Evolutionary conservation across 148 eudicot genomes (phyloP), one percentile per base, ranked within the genome.

Genomic region (Heliamphora exappendiculata): DNA sequence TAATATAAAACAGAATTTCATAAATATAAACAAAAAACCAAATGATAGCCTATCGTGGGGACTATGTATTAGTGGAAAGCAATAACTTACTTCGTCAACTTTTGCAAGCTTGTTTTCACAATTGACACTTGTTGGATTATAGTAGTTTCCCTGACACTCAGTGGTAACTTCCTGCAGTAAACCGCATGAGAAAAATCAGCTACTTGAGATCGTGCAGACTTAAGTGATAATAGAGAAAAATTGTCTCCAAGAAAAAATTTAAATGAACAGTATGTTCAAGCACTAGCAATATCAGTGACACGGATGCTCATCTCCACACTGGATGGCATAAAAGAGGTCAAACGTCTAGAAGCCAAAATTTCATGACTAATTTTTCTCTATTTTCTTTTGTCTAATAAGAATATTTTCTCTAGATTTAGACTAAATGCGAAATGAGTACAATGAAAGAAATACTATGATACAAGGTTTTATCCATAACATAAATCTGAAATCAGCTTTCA

Each of bases 121-220:
- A 26, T 81, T 64, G 3, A 75, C 83, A 68, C 74, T 75, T 34
- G 72, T 47, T 49, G 97, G 80, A 66, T 78, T 76, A 76, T 91
- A 93, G 76, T 77, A 95, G 58, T 92, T 89, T 60, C 91, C 94
- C 31, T 81, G 55, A 79, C 99, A 95, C 39, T 65, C 82, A 4
- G 72, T 45, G 53, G 8, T 78, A 62, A 78, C 80, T 60, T 86
- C 84, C 99, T 95, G 94, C 85, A 85, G 24, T 33, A 70, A 13
- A 60, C 12, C 42, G 24, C 19, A 34, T 0, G 26, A 5, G 47
- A 60, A 29, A 73, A 64, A 12, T 20, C 12, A 20, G 44, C 22
- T 19, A 65, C 44, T 37, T 9, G 2, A 65, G 0, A 36, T 37
- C 3, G 69, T 65, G 69, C 47, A 20, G 8, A 36, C 9, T 37